Percentiles rank a stretch among this genome's conserved stretches.
phyloP scores from a whole-genome alignment of 2,329 filamentous ascomycete species.

The Nigrospora oryzae region DNA sequence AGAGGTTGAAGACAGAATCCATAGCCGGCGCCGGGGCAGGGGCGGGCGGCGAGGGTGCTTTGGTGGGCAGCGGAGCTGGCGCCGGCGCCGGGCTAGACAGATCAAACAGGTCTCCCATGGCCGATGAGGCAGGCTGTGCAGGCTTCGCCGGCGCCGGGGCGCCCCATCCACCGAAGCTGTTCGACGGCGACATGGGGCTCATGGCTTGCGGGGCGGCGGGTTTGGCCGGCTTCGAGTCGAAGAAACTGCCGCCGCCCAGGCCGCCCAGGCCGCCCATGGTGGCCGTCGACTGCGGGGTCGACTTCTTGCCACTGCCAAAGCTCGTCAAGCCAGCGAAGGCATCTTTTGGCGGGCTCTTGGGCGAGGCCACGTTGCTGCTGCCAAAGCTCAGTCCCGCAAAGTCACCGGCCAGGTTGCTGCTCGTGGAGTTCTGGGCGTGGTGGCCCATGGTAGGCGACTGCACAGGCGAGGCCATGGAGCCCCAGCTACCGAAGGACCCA shows the following conservation, averaged over 20 bases:
- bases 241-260: constrained; percentile 69
- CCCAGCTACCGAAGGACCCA: constrained; percentile 63
- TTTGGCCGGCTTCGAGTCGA: constrained; percentile 63
- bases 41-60: constrained; percentile 33
- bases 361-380: constrained; percentile 27
- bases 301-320: constrained; percentile 25
- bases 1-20: constrained; percentile 77
- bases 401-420: constrained; percentile 68
- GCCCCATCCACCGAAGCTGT: constrained; percentile 56
- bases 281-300: constrained; percentile 27
- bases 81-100: constrained; percentile 40
- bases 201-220: constrained; percentile 39
- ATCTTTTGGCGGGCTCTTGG: constrained; percentile 25
- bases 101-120: constrained; percentile 76
- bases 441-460: constrained; percentile 46
- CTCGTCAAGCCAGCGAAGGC: constrained; percentile 26
- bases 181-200: constrained; percentile 31
- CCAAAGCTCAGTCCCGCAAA: constrained; percentile 64
- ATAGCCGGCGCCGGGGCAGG: constrained; percentile 31
- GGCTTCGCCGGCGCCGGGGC: constrained; percentile 32
- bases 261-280: constrained; percentile 29
- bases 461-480: constrained; percentile 53
- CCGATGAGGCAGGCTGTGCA: constrained; percentile 39
- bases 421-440: constrained; percentile 36
- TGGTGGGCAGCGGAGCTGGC: constrained; percentile 33